Percentiles rank a stretch among this genome's conserved stretches.
Evolutionary conservation across 768 basidiomycete species (phyloP).

Genomic region (Amanita jacksonii): DNA sequence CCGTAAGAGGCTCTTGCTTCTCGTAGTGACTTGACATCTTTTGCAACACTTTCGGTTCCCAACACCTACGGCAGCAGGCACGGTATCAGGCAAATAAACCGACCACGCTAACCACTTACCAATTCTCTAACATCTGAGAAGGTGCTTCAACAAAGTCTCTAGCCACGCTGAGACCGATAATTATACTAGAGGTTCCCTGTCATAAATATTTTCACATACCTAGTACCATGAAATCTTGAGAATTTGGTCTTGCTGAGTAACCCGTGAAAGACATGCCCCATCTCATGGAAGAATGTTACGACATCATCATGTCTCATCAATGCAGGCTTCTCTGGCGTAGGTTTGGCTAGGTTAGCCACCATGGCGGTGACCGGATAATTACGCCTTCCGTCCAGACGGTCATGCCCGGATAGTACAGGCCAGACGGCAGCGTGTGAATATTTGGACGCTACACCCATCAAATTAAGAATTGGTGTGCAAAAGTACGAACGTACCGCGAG

Average conservation of each 20-base stretch:
- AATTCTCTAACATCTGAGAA: slow-evolving; percentile 89
- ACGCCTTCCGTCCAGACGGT: slow-evolving; percentile 43
- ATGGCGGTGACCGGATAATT: slow-evolving; percentile 72
- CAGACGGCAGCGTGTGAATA: slow-evolving; percentile 87
- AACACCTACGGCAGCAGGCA: slow-evolving; percentile 43
- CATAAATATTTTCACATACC: slow-evolving; percentile 19
- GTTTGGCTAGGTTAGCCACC: slow-evolving; percentile 88
- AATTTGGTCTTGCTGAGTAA: slow-evolving; percentile 64
- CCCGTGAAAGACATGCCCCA: slow-evolving; percentile 69
- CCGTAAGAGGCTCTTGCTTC: slow-evolving; percentile 59
- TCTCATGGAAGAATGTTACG: slow-evolving; percentile 89
- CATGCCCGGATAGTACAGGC: slow-evolving; percentile 61
- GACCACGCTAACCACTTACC: slow-evolving; percentile 29
- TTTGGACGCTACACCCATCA: slow-evolving; percentile 43
- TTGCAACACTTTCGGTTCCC: slow-evolving; percentile 70
- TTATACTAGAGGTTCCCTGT: too few species aligned
- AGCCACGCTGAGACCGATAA: slow-evolving; percentile 36
- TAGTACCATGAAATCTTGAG: slow-evolving; percentile 75
- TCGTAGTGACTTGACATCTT: slow-evolving; percentile 77
- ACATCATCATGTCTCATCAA: slow-evolving; percentile 84
- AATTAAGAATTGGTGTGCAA: not conserved
- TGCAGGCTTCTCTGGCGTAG: slow-evolving; percentile 71
- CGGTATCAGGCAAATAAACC: not conserved
- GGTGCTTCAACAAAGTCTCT: slow-evolving; percentile 86
- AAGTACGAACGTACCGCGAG: slow-evolving; percentile 44